Conservation (phyloP, 2,329 filamentous ascomycete species). For the Talaromyces sp. region DNA sequence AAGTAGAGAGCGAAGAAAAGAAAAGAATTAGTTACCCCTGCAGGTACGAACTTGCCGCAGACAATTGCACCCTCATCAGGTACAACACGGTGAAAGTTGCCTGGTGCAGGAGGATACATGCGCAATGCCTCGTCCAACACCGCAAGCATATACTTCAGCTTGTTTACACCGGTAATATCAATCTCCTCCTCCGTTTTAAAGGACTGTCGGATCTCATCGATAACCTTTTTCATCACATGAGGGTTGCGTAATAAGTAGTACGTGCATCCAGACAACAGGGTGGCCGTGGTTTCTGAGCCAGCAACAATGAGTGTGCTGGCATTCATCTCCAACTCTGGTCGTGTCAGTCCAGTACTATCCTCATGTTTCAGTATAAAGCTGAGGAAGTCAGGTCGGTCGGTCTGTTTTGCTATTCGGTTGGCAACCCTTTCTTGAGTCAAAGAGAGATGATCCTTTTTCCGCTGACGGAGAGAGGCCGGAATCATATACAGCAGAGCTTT, state of each 20-base stretch:
- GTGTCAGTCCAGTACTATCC: conserved; percentile 1
- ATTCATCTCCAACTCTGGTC: conserved; percentile 5
- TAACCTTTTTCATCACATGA: neutral
- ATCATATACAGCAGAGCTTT: neutral
- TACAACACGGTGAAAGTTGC: conserved; percentile 24
- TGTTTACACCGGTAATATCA: neutral
- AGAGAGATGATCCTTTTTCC: neutral
- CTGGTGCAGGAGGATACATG: conserved; percentile 41
- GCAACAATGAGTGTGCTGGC: neutral
- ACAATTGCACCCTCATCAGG: conserved; percentile 20
- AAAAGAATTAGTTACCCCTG: neutral
- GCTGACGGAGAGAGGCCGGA: neutral
- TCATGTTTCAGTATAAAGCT: conserved; percentile 5
- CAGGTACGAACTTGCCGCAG: conserved; percentile 15
- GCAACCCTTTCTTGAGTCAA: neutral
- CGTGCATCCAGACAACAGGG: conserved; percentile 3
- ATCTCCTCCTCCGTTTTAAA: neutral
- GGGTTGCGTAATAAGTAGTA: conserved; percentile 3
- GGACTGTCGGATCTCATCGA: neutral
- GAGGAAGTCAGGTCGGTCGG: conserved; percentile 13
- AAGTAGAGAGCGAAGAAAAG: neutral
- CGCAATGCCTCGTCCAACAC: conserved; percentile 48
- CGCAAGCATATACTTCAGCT: conserved; percentile 33
- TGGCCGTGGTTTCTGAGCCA: conserved; percentile 6
- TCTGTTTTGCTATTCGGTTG: conserved; percentile 1